Percentiles rank a stretch among this genome's conserved stretches.
These are phyloP conservation scores for Arabidopsis hybrid DNA, from an alignment of 441 rosid genomes.

Conservation along the genomic window DNA sequence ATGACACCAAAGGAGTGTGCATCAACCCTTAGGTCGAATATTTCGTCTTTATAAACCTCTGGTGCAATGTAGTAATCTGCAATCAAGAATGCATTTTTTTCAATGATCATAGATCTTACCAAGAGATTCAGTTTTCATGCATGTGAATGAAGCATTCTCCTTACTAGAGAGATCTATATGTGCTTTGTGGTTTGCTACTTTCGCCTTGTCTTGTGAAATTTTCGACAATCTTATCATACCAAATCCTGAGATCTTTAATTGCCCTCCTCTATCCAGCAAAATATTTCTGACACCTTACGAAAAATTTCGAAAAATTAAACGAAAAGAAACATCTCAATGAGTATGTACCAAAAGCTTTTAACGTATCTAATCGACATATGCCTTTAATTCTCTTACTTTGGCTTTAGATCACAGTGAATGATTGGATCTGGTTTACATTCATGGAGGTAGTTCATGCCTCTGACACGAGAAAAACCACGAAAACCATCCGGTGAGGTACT, in stretches of 20 bases:
- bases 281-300: constrained; percentile 99
- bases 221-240: constrained; percentile 72
- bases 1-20: constrained; percentile 82
- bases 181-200: constrained; percentile 54
- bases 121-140: neutral
- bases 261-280: constrained; percentile 96
- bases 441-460: constrained; percentile 94
- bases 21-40: constrained; percentile 83
- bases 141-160: constrained; percentile 48
- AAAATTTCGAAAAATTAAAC: constrained; percentile 69
- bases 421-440: constrained; percentile 92
- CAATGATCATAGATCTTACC: constrained; percentile 14
- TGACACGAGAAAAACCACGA: constrained; percentile 14
- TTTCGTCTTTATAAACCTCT: constrained; percentile 68
- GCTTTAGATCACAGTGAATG: constrained; percentile 90
- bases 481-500: constrained; percentile 9
- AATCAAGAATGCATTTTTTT: constrained; percentile 33
- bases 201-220: constrained; percentile 66
- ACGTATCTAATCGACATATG: constrained; percentile 16
- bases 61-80: constrained; percentile 86
- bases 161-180: constrained; percentile 65
- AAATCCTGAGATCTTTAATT: constrained; percentile 85
- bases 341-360: constrained; percentile 33
- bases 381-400: constrained; percentile 74
- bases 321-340: constrained; percentile 48